Conservation (phyloP, 352 stramenopile species). For the Phytophthora pisi region DNA sequence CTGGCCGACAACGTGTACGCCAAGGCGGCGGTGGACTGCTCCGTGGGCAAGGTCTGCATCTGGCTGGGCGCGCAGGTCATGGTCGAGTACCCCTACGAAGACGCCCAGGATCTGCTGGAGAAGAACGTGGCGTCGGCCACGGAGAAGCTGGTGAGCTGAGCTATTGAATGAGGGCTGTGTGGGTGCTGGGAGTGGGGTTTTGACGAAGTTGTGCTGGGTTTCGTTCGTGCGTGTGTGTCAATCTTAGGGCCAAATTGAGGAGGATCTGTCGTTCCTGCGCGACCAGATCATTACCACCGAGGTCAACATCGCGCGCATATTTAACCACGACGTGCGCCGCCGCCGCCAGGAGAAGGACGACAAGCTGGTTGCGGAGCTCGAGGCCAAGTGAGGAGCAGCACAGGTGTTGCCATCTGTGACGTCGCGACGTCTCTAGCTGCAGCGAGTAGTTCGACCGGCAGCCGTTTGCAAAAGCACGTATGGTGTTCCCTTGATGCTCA, state of each 20-base stretch:
- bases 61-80: constrained; percentile 98
- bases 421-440: constrained; percentile 6
- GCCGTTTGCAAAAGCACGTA: constrained; percentile 23
- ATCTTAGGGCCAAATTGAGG: constrained; percentile 71
- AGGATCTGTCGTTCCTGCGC: constrained; percentile 94
- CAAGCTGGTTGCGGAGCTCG: constrained; percentile 59
- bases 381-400: constrained; percentile 54
- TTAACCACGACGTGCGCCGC: constrained; percentile 96
- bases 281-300: constrained; percentile 98
- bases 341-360: constrained; percentile 82
- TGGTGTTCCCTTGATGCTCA: constrained; percentile 24
- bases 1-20: constrained; percentile 96
- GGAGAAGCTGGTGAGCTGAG: constrained; percentile 63
- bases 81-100: constrained; percentile 98
- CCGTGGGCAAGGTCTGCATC: constrained; percentile 94
- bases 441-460: constrained; percentile 19
- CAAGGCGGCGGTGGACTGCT: constrained; percentile 92
- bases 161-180: neutral
- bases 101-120: constrained; percentile 91
- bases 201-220: constrained; percentile 6
- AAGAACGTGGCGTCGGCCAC: constrained; percentile 72
- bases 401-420: neutral
- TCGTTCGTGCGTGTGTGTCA: neutral
- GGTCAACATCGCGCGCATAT: constrained; percentile 97
- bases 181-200: neutral